Evolutionary conservation across 2,329 filamentous ascomycete species (phyloP), one percentile per base, ranked within the genome.

Genomic region (Fusarium albosuccineum): DNA sequence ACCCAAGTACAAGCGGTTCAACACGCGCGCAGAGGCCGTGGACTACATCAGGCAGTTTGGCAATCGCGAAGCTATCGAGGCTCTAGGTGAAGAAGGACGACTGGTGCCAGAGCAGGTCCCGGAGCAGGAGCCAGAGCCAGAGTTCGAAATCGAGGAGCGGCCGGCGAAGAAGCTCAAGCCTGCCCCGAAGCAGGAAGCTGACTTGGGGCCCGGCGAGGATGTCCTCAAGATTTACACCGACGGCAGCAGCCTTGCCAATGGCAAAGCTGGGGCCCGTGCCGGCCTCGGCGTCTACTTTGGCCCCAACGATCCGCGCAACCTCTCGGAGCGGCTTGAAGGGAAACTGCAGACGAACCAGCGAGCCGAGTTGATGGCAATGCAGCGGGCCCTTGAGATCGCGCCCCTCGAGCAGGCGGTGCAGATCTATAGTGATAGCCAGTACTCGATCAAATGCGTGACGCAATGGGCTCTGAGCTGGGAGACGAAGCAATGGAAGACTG

Each of bases 281-380:
- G 89, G 89, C 3, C 80, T 91, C 1, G 89, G 89, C 26, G 89
- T 91, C 29, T 91, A 78, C 71, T 91, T 91, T 71, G 89, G 87
- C 6, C 70, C 76, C 16, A 77, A 77, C 2, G 89, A 91, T 73
- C 66, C 79, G 29, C 83, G 88, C 67, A 90, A 90, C 74, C 76
- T 97, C 26, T 92, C 92, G 11, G 94, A 97, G 78, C 88, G 89
- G 5, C 86, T 97, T 3, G 80, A 84, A 52, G 93, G 93, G 51
- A 82, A 85, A 14, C 83, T 85, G 9, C 96, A 98, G 79, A 98
- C 96, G 1, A 99, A 99, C 76, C 93, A 98, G 78, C 92, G 96
- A 4, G 96, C 95, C n/a, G 96, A 99, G 81, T 83, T 99, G 60
- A 94, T 92, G 26, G 96, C 94, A 8, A 91, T 98, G 66, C 83